Base-by-base conservation (phyloP, 2,329 filamentous ascomycete species). In the Pyrenophora teres region DNA sequence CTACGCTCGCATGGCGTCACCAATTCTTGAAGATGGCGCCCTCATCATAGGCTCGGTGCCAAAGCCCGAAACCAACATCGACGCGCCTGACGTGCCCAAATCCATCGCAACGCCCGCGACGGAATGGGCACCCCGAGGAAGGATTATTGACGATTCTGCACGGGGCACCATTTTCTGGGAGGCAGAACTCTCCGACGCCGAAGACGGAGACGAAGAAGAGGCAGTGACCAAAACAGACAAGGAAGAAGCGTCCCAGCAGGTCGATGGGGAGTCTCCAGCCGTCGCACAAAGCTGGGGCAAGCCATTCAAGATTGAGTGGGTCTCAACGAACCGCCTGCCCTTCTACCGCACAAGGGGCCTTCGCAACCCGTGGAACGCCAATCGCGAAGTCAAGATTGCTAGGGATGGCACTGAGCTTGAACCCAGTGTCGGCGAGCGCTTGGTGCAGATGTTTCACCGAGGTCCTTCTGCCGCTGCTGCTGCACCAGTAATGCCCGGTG, bases 111-210 rank as follows among this genome's bases (percentile, higher is more conserved):
- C 91, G 18, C 84, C 88, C 50, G 86, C 90, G 15, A 95, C 88
- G 0, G 86, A 89, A 40, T 87, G 82, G 44, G 88, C 89, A 2
- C 92, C 92, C 0, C 87, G 83, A 65, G 93, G 93, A 19, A 86
- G 87, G 47, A 95, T 97, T 52, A 93, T 97, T 40, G 91, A 96
- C 65, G 93, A 97, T 70, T 92, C 90, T 3, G 88, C 90, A 0
- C 83, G 93, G n/a, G 93, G 93, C 0, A 97, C 92, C 0, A 96
- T 97, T 35, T 97, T 97, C 67, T 97, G 93, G 93, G 93, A 97
- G 72, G 87, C 87, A 6, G 87, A 93, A 42, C 74, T 80, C 27
- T 83, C 84, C 0, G 85, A 86, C 16, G 70, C 74, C 19, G 77
- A 77, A 38, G 79, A 25, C 4, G 23, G 75, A 7, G 76, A 76